Percentiles rank a stretch among this genome's conserved stretches.
phyloP scores from a whole-genome alignment of 495 filamentous ascomycete genomes.

The Lindgomyces ingoldianus region DNA sequence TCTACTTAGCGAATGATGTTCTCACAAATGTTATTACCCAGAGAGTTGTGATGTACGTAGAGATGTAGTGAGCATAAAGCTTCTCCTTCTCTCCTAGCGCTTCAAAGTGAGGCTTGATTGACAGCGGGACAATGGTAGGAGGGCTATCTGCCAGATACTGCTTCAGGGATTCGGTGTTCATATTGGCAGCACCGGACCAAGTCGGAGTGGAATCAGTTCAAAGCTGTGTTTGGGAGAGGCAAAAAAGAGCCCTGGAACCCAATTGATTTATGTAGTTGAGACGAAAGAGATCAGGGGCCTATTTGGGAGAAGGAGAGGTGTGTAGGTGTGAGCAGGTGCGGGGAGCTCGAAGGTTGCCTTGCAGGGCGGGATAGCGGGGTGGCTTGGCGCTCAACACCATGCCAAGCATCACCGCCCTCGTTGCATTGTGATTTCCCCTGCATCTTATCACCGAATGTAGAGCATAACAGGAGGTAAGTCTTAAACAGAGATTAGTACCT shows the following conservation, averaged over 20 bases:
- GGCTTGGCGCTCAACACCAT: slow-evolving; percentile 11
- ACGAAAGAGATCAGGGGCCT: not conserved
- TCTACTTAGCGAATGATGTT: slow-evolving; percentile 1
- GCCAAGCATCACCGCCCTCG: slow-evolving; percentile 10
- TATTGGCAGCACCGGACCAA: slow-evolving; percentile 7
- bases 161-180: slow-evolving; percentile 55
- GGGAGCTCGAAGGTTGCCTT: slow-evolving; percentile 3
- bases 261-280: too few relatives aligned
- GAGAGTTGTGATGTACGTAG: slow-evolving; percentile 53
- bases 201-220: too few relatives aligned
- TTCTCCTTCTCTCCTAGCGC: slow-evolving; percentile 75
- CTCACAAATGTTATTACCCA: too few relatives aligned
- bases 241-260: too few relatives aligned
- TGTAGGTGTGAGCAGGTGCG: not conserved
- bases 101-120: slow-evolving; percentile 88
- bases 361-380: not conserved
- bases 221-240: too few relatives aligned
- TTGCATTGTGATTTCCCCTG: too few relatives aligned
- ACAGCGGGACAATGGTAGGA: slow-evolving; percentile 78
- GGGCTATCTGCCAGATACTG: slow-evolving; percentile 90
- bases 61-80: slow-evolving; percentile 89
- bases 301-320: not conserved
- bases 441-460: too few relatives aligned
- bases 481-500: too few relatives aligned
- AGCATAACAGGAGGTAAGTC: too few relatives aligned